Evolutionary conservation across 331 rosid genomes (phyloP).

Genomic region (Prunus yedoensis): DNA sequence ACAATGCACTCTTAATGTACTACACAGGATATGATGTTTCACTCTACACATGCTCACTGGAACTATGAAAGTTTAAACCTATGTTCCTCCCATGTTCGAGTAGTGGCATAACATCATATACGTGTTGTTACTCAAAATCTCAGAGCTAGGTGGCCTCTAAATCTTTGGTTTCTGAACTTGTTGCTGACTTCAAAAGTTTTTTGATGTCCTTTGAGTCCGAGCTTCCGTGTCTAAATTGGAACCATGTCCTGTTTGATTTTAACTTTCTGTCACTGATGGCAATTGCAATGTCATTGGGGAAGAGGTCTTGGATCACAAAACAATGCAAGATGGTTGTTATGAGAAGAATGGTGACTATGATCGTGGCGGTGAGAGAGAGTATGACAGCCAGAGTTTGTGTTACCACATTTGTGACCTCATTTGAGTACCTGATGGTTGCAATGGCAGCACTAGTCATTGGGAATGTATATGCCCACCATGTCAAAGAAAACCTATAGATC

Average conservation of each 20-base stretch:
- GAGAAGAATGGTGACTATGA: constrained; percentile 51
- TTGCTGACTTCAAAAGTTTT: constrained; percentile 54
- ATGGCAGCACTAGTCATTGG: constrained; percentile 97
- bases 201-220: constrained; percentile 59
- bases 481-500: constrained; percentile 64
- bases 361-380: constrained; percentile 46
- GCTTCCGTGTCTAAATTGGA: constrained; percentile 45
- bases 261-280: constrained; percentile 74
- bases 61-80: constrained; percentile 35
- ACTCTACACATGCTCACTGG: constrained; percentile 54
- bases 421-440: constrained; percentile 75
- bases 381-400: constrained; percentile 53
- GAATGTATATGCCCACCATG: constrained; percentile 99
- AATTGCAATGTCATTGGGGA: constrained; percentile 88
- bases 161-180: constrained; percentile 31
- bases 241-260: constrained; percentile 52
- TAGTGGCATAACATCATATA: background rate
- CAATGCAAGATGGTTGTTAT: constrained; percentile 61
- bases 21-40: constrained; percentile 12
- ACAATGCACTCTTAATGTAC: background rate
- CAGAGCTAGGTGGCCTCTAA: constrained; percentile 33
- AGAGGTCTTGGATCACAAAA: constrained; percentile 66
- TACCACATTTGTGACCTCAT: constrained; percentile 46
- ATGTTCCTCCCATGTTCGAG: constrained; percentile 58
- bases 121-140: background rate